Base-by-base conservation (phyloP, 1,139 yeast genomes). In the Hanseniaspora gamundiae region DNA sequence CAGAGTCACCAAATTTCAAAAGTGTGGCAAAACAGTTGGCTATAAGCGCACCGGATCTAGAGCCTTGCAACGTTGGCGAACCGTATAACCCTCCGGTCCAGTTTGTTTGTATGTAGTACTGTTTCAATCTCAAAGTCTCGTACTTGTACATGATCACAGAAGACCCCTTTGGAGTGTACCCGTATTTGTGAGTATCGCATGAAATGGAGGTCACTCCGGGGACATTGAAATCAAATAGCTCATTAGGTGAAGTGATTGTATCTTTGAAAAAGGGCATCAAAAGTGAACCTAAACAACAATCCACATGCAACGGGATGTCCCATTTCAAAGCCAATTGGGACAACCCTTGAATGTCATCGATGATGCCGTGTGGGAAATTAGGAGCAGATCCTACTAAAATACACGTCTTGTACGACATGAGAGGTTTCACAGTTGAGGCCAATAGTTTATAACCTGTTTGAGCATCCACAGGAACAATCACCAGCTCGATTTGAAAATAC, bases 71-170 rank as follows among this genome's bases (percentile, higher is more conserved):
- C 0, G 97, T 91, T 2, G 97, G 96, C 0, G 96, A 86, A 0
- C 96, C 98, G 58, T 91, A 91, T 57, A 91, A 69, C 1, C 98
- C 98, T 39, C 98, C 98, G 8, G 80, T 70, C 98, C 98, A 91
- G 48, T 80, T 85, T 2, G 87, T 69, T 46, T 78, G 73, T 29
- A 88, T 73, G 60, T 81, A 91, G 62, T 91, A 91, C 64, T 91
- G 98, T 55, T 82, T 73, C 52, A 74, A 75, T 45, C 98, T 72
- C 47, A 86, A 69, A 48, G 72, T 70, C 1, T 72, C 58, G 48
- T 70, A 65, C 42, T 96, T 72, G 63, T 91, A 91, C 95, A 91
- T 82, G 53, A 91, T 83, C 35, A 88, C 74, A 1, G 95, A 86
- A 0, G 94, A 82, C 4, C 98, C 98, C 63, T 91, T 91, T 39